These are phyloP conservation scores for Cryptosporidium tyzzeri DNA, from an alignment of 169 alveolate genomes.

Conservation along the genomic window DNA sequence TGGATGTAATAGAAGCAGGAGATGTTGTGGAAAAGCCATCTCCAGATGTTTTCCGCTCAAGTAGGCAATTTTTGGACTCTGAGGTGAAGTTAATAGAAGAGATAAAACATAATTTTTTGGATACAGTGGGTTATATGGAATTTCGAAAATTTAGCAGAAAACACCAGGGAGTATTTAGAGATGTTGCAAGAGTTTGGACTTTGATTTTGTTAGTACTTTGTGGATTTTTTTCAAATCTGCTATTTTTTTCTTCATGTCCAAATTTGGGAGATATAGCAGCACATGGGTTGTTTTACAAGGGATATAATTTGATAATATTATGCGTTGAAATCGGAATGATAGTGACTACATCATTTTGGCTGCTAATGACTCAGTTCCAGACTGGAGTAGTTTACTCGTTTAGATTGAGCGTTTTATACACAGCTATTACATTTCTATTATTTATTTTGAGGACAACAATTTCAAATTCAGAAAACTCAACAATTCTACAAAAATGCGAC, in stretches of 20 bases:
- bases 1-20: slow-evolving; percentile 76
- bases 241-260: slow-evolving; percentile 71
- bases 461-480: neutral
- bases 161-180: slow-evolving; percentile 73
- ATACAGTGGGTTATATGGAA: slow-evolving; percentile 70
- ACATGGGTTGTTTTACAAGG: slow-evolving; percentile 32
- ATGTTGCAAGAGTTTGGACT: slow-evolving; percentile 72
- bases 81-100: slow-evolving; percentile 47
- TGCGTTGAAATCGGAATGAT: slow-evolving; percentile 51
- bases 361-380: slow-evolving; percentile 68
- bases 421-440: slow-evolving; percentile 41
- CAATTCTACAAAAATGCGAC: slow-evolving; percentile 53
- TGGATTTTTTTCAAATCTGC: slow-evolving; percentile 58
- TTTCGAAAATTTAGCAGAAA: slow-evolving; percentile 68
- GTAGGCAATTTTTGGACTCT: slow-evolving; percentile 38
- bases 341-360: slow-evolving; percentile 63
- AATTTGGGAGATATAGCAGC: slow-evolving; percentile 55
- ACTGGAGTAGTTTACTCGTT: slow-evolving; percentile 75
- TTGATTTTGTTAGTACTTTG: slow-evolving; percentile 32
- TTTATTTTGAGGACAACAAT: slow-evolving; percentile 59
- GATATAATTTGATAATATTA: slow-evolving; percentile 39
- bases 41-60: slow-evolving; percentile 59
- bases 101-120: slow-evolving; percentile 56
- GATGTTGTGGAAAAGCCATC: slow-evolving; percentile 74
- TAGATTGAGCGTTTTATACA: slow-evolving; percentile 44